Base-by-base conservation (phyloP, 2,329 filamentous ascomycete genomes). In the Knoxdaviesia proteae region DNA sequence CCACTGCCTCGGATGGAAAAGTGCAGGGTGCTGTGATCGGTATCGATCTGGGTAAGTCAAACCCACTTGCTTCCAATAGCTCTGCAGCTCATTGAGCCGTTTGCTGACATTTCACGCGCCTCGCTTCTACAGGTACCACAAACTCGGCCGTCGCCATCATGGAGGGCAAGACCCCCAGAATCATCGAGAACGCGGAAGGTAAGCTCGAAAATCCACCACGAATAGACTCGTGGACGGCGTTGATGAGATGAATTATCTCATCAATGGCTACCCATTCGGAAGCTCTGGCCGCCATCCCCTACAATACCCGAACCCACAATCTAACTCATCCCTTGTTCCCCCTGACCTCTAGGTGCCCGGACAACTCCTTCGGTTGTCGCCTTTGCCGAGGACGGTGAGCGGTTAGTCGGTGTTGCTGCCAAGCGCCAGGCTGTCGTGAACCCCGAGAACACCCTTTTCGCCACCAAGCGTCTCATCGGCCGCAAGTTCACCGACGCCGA, bases 341-440 rank as follows among this genome's bases (percentile, higher is more conserved):
- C n/a, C n/a, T n/a, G n/a, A n/a, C 4, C 30, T 34, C 1, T 48
- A 84, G 81, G 84, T 76, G 80, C 82, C 51, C 76, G 84, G 58
- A 93, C 84, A 61, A 93, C 84, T 43, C 84, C 88, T 42, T 96
- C 88, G 45, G 86, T 94, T 45, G 88, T 96, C 50, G 90, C 83
- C 54, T 96, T 96, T 62, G 80, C 87, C 51, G 80, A 92, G 67
- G 86, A 94, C 60, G 87, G 87, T 51, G 88, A 96, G 74, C 81
- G 88, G 58, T 73, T 96, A 49, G 88, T 96, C 52, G 88, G 88
- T 80, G 86, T 94, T 52, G 84, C 88, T 48, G 88, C 88, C 55
- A 96, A 96, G 77, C 86, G 87, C 58, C 88, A 96, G 69, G 88
- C 87, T 50, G 88, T 94, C 54, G 87, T 96, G 56, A 96, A 96